phyloP scores from a whole-genome alignment of 2,329 filamentous ascomycete species.

The Lecanicillium sp. region DNA sequence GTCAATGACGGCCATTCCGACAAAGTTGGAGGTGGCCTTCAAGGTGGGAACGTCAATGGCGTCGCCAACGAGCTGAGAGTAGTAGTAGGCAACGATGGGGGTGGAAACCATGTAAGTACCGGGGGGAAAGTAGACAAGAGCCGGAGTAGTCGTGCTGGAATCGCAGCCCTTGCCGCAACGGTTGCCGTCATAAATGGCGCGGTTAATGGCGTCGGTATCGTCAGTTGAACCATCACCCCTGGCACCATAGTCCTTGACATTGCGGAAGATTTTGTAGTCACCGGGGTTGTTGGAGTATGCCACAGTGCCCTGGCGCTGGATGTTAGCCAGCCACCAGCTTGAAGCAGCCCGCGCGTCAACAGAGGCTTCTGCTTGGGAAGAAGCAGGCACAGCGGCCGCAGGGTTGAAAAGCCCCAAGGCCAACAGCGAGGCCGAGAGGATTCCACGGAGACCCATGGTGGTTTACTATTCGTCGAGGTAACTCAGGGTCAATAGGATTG shows the following conservation, averaged over 20 bases:
- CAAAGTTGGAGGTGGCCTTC: constrained; percentile 63
- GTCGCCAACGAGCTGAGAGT: constrained; percentile 88
- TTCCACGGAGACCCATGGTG: constrained; percentile 7
- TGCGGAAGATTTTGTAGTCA: constrained; percentile 66
- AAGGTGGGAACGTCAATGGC: constrained; percentile 62
- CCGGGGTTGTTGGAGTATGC: constrained; percentile 43
- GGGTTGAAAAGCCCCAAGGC: constrained; percentile 6
- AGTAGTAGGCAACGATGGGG: constrained; percentile 81
- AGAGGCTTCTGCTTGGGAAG: constrained; percentile 3
- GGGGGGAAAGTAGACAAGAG: constrained; percentile 83
- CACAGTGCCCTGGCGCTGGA: constrained; percentile 60
- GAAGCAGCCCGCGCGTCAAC: constrained; percentile 22
- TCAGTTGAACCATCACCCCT: constrained; percentile 62
- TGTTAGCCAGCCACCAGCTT: constrained; percentile 63
- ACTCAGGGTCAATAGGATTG: too few relatives aligned
- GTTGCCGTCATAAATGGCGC: constrained; percentile 65
- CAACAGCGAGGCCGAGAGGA: constrained; percentile 9
- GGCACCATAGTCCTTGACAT: constrained; percentile 69
- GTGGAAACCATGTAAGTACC: constrained; percentile 77
- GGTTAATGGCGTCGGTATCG: constrained; percentile 84
- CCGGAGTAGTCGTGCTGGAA: constrained; percentile 74
- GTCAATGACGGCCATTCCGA: constrained; percentile 84
- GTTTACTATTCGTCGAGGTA: background rate
- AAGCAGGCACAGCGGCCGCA: constrained; percentile 8
- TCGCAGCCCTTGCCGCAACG: constrained; percentile 78